Evolutionary conservation across 352 stramenopile genomes (phyloP).

Genomic region (Lagenidium giganteum): DNA sequence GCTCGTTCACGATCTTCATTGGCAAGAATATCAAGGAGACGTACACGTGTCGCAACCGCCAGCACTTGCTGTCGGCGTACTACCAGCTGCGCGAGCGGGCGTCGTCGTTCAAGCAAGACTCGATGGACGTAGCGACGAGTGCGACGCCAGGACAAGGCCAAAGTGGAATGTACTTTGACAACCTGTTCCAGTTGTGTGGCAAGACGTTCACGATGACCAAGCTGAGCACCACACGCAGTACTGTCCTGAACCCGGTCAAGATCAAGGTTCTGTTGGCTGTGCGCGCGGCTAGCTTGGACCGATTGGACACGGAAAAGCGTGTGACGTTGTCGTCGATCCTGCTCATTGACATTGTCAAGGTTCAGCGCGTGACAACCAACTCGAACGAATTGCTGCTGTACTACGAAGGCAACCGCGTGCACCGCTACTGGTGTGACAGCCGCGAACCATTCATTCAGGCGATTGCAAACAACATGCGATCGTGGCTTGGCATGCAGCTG

Average conservation of each 20-base stretch:
- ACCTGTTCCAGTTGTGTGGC: constrained; percentile 78
- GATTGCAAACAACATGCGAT: constrained; percentile 83
- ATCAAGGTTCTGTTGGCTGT: constrained; percentile 72
- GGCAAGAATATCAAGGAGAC: constrained; percentile 85
- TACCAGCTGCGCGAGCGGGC: constrained; percentile 79
- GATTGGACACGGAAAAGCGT: constrained; percentile 57
- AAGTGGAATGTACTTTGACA: constrained; percentile 86
- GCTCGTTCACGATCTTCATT: constrained; percentile 79
- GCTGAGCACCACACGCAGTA: constrained; percentile 74
- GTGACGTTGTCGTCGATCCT: constrained; percentile 76
- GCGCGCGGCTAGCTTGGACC: constrained; percentile 69
- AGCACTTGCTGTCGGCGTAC: constrained; percentile 83
- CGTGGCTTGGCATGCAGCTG: constrained; percentile 76
- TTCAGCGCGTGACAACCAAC: constrained; percentile 81
- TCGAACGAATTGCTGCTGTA: constrained; percentile 81
- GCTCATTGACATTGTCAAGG: constrained; percentile 86
- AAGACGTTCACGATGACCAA: constrained; percentile 86
- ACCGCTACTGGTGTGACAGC: constrained; percentile 84
- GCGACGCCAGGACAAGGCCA: constrained; percentile 2
- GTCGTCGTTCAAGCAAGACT: constrained; percentile 65
- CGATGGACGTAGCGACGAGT: constrained; percentile 12
- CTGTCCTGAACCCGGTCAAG: constrained; percentile 58
- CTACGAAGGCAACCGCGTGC: constrained; percentile 83
- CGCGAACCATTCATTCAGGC: constrained; percentile 85
- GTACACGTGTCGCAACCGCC: constrained; percentile 78